Evolutionary conservation across 768 basidiomycete species (phyloP), one percentile per base, ranked within the genome.

Genomic region (Lyophyllum shimeji): DNA sequence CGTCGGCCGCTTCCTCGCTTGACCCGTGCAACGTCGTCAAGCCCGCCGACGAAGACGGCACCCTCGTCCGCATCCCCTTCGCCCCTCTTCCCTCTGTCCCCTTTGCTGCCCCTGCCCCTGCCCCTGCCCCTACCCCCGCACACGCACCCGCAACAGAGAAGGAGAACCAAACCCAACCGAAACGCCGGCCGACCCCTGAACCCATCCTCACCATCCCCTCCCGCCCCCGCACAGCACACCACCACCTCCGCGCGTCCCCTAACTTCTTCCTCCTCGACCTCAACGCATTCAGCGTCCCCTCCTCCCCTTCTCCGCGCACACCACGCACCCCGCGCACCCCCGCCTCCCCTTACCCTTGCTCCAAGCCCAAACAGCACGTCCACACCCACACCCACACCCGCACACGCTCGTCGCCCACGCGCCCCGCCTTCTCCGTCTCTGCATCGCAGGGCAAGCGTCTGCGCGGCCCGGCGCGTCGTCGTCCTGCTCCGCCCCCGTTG

Each of bases 1-100:
- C 23, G 15, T 56, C 59, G 8, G 73, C 76, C 40, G 77, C 80
- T 63, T 86, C 83, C 2, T 81, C 82, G 48, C 69, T 85, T 42
- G 80, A 83, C 50, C 77, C 80, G 4, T 71, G 70, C 15, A 77
- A 78, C 59, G 66, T 82, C 29, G 72, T 85, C 58, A 74, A 76
- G 40, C 63, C 58, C 6, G 65, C 60, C 0, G 67, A 68, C 17
- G 63, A 65, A 2, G 69, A 73, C 44, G 69, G 70, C 17, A 42
- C 53, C 9, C 2, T 58, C 40, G 63, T 65, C 58, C 59, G 60
- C 15, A 60, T 60, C 0, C 54, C 55, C 0, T 21, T 53, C 21
- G 17, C 18, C 2, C 52, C 55, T 17, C n/a, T 57, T 13, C 25
- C 39, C 21, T 23, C 54, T 18, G 37, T 46, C 42, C 31, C 45